These are phyloP conservation scores for Candida pseudoviswanathii DNA, from an alignment of 1,139 yeast genomes.

Conservation along the genomic window DNA sequence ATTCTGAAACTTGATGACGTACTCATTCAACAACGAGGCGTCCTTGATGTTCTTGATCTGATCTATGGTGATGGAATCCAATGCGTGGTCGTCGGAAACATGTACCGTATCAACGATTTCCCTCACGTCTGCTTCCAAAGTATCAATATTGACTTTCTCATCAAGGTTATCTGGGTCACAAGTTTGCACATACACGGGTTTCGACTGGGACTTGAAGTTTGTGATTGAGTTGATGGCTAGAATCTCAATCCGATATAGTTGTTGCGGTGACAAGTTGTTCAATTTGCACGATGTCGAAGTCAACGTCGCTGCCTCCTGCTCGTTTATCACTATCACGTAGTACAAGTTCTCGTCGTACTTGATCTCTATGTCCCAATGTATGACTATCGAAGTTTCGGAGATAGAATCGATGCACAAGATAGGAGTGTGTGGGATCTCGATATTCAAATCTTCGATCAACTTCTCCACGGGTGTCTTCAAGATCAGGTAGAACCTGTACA, in stretches of 20 bases:
- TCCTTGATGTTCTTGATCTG: constrained; percentile 22
- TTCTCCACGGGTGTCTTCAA: constrained; percentile 41
- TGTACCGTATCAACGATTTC: constrained; percentile 4
- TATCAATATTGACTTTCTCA: constrained; percentile 10
- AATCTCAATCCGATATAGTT: constrained; percentile 40
- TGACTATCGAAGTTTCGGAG: constrained; percentile 29
- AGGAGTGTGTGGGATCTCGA: constrained; percentile 48
- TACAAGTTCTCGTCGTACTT: constrained; percentile 36
- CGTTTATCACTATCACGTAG: constrained; percentile 39
- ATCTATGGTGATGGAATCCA: constrained; percentile 18
- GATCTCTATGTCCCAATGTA: constrained; percentile 47
- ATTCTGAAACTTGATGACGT: constrained; percentile 29
- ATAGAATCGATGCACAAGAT: constrained; percentile 43
- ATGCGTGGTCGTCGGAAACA: constrained; percentile 9
- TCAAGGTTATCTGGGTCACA: constrained; percentile 14
- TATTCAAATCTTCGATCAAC: constrained; percentile 37
- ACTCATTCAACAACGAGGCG: constrained; percentile 24
- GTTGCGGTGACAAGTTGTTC: constrained; percentile 31
- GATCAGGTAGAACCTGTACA: constrained; percentile 40
- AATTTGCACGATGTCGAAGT: constrained; percentile 41
- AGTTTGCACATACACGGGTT: constrained; percentile 28
- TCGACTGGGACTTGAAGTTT: constrained; percentile 39
- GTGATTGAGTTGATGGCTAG: constrained; percentile 42
- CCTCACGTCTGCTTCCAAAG: constrained; percentile 11
- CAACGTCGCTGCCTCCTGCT: constrained; percentile 41